These are phyloP conservation scores for Colletotrichum tamarilloi DNA, from an alignment of 2,329 filamentous ascomycete genomes.

Conservation along the genomic window DNA sequence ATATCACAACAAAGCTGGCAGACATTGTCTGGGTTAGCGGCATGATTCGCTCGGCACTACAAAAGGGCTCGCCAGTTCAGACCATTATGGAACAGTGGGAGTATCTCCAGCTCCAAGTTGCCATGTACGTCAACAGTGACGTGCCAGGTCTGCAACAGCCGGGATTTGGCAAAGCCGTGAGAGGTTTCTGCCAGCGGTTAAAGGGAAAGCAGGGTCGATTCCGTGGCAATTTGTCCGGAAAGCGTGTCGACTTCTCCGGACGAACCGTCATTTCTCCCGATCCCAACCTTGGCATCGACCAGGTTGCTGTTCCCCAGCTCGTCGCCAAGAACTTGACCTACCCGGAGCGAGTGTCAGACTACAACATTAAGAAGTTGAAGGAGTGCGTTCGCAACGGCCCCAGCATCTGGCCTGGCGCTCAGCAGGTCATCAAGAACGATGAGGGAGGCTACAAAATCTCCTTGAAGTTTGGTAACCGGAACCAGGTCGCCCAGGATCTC, in stretches of 20 bases:
- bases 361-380: conserved; percentile 87
- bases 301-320: conserved; percentile 89
- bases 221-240: conserved; percentile 95
- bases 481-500: conserved; percentile 78
- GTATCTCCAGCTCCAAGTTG: conserved; percentile 92
- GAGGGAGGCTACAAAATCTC: conserved; percentile 76
- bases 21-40: conserved; percentile 95
- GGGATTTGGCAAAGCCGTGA: conserved; percentile 86
- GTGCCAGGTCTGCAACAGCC: conserved; percentile 91
- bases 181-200: conserved; percentile 93
- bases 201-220: conserved; percentile 99
- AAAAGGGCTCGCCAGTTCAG: conserved; percentile 84
- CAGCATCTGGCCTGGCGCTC: conserved; percentile 87
- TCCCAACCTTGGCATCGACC: conserved; percentile 91
- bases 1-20: conserved; percentile 95
- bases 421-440: conserved; percentile 76
- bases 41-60: conserved; percentile 83
- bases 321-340: conserved; percentile 98
- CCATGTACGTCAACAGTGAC: conserved; percentile 98
- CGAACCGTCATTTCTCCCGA: conserved; percentile 98
- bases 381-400: conserved; percentile 80
- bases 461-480: conserved; percentile 79
- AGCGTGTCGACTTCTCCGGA: conserved; percentile 98
- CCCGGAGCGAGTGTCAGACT: conserved; percentile 85
- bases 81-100: conserved; percentile 99